These are phyloP conservation scores for Patellaria atrata DNA, from an alignment of 495 filamentous ascomycete species.

Conservation along the genomic window DNA sequence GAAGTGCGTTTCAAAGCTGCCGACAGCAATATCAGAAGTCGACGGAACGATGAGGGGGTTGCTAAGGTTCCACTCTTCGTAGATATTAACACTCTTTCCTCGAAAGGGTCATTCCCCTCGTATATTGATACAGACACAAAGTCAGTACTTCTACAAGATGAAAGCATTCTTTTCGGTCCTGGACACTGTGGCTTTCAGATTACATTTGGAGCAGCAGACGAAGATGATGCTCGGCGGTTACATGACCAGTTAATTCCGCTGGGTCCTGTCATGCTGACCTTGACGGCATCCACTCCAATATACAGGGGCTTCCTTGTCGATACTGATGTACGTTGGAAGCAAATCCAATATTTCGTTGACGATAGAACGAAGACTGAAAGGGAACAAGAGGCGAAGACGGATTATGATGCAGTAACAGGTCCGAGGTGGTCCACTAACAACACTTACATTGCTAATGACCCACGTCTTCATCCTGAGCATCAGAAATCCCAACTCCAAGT, in stretches of 20 bases:
- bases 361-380: slow-evolving; percentile 1
- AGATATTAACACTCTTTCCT: too few species aligned
- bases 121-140: too few species aligned
- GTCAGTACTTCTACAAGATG: too few species aligned
- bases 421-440: neutral
- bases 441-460: neutral
- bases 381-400: neutral
- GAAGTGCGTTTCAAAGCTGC: too few species aligned
- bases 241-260: slow-evolving; percentile 3
- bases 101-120: too few species aligned
- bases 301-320: slow-evolving; percentile 5
- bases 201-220: neutral
- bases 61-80: too few species aligned
- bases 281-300: slow-evolving; percentile 6
- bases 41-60: too few species aligned
- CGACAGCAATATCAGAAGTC: too few species aligned
- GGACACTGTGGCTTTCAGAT: slow-evolving; percentile 1
- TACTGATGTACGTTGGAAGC: slow-evolving; percentile 3
- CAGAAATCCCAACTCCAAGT: neutral
- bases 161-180: slow-evolving; percentile 1
- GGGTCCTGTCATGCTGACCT: slow-evolving; percentile 2
- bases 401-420: too few species aligned
- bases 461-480: neutral
- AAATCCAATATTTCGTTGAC: neutral
- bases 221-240: neutral